A percentile compares a stretch with the other conserved stretches of the same genome.
These are phyloP conservation scores for Colletotrichum orchidophilum DNA, from an alignment of 2,329 filamentous ascomycete species.

Conservation along the genomic window DNA sequence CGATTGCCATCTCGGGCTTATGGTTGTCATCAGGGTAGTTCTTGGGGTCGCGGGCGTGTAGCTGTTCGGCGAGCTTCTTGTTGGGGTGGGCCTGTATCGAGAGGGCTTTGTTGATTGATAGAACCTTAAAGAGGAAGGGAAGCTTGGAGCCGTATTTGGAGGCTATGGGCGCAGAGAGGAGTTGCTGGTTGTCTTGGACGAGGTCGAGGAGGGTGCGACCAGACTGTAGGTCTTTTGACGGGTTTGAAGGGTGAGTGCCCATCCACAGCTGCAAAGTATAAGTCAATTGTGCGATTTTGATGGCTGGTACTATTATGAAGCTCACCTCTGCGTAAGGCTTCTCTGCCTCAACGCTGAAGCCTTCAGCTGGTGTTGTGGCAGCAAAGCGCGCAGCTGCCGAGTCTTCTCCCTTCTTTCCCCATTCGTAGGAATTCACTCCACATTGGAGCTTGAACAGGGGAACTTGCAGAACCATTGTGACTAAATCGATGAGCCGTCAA, in stretches of 20 bases:
- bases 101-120: slow-evolving; percentile 94
- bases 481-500: not conserved
- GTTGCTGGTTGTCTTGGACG: slow-evolving; percentile 83
- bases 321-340: slow-evolving; percentile 93
- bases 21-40: slow-evolving; percentile 99
- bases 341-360: slow-evolving; percentile 81
- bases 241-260: slow-evolving; percentile 96
- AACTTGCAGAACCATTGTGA: slow-evolving; percentile 66
- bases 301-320: not conserved
- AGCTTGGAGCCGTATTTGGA: slow-evolving; percentile 83
- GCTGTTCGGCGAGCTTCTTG: slow-evolving; percentile 87
- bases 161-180: slow-evolving; percentile 79
- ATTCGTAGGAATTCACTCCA: slow-evolving; percentile 98
- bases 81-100: slow-evolving; percentile 98
- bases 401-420: slow-evolving; percentile 90
- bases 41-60: slow-evolving; percentile 86
- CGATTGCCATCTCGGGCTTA: slow-evolving; percentile 99
- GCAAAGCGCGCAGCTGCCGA: slow-evolving; percentile 93
- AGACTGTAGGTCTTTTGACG: slow-evolving; percentile 87
- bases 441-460: slow-evolving; percentile 87
- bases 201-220: slow-evolving; percentile 88
- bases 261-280: slow-evolving; percentile 83
- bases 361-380: slow-evolving; percentile 79
- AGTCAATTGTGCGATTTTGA: slow-evolving; percentile 19
- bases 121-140: slow-evolving; percentile 97